These are phyloP conservation scores for Pythium diclinum DNA, from an alignment of 352 stramenopile genomes.

Conservation along the genomic window DNA sequence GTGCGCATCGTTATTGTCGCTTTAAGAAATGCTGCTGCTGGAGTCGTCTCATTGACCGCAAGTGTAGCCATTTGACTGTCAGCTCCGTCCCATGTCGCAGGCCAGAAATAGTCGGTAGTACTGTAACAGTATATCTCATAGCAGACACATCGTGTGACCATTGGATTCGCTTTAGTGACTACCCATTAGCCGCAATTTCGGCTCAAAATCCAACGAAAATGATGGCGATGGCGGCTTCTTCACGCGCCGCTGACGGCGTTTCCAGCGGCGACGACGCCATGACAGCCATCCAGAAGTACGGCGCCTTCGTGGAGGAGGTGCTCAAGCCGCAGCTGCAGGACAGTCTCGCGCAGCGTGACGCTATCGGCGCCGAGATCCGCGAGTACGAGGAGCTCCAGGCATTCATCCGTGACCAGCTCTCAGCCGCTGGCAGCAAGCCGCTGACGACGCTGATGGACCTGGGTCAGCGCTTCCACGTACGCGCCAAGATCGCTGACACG, in stretches of 20 bases:
- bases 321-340: constrained; percentile 66
- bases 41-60: background rate
- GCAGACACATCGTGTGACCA: constrained; percentile 5
- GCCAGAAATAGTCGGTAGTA: background rate
- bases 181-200: background rate
- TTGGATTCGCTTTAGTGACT: constrained; percentile 14
- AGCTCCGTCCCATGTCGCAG: constrained; percentile 2
- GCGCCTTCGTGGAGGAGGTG: constrained; percentile 62
- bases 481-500: constrained; percentile 57
- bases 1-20: constrained; percentile 3
- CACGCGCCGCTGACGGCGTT: background rate
- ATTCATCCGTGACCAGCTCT: constrained; percentile 38
- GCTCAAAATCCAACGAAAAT: background rate
- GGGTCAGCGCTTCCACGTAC: constrained; percentile 70
- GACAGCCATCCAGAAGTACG: constrained; percentile 54
- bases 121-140: background rate
- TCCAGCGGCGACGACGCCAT: constrained; percentile 17
- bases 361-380: constrained; percentile 42
- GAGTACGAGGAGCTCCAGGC: constrained; percentile 62
- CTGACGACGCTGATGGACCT: constrained; percentile 57
- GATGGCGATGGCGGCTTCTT: background rate
- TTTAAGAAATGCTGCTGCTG: background rate
- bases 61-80: constrained; percentile 20
- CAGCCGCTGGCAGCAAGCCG: constrained; percentile 8
- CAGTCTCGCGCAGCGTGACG: constrained; percentile 52